These are phyloP conservation scores for Pestalotiopsis sp. DNA, from an alignment of 2,329 filamentous ascomycete species.

Conservation along the genomic window DNA sequence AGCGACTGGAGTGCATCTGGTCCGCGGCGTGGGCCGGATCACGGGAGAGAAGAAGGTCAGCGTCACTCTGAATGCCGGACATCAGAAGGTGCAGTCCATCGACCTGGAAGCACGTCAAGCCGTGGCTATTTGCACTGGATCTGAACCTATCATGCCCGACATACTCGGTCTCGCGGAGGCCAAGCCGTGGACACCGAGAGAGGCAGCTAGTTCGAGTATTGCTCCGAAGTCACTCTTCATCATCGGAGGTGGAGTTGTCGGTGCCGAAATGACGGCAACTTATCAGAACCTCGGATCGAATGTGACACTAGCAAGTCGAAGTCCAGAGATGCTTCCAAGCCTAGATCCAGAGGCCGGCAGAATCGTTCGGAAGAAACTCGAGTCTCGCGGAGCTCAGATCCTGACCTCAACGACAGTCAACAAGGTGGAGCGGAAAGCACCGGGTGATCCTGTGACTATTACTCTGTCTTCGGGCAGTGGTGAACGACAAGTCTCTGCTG, in stretches of 20 bases:
- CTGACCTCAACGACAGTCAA: neutral
- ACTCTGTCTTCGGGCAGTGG: neutral
- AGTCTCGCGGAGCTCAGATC: neutral
- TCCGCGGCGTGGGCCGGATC: neutral
- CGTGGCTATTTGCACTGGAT: slow-evolving; percentile 6
- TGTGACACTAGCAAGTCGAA: neutral
- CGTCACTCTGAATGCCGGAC: neutral
- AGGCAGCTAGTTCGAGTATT: neutral
- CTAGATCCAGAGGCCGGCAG: neutral
- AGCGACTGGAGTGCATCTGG: neutral
- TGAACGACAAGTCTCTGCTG: neutral
- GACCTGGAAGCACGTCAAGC: neutral
- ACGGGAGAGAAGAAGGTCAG: slow-evolving; percentile 1
- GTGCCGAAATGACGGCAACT: slow-evolving; percentile 1
- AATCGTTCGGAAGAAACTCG: neutral
- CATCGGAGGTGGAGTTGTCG: slow-evolving; percentile 7
- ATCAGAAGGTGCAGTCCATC: neutral
- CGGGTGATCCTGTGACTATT: neutral
- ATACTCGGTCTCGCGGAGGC: slow-evolving; percentile 6
- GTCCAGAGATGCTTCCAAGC: neutral
- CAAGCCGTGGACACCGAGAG: slow-evolving; percentile 4
- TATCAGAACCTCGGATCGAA: neutral
- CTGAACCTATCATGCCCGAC: neutral
- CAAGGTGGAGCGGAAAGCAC: neutral
- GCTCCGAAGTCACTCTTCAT: slow-evolving; percentile 1